Conservation (phyloP, 768 basidiomycete species). For the Mycena albidolilacea region DNA sequence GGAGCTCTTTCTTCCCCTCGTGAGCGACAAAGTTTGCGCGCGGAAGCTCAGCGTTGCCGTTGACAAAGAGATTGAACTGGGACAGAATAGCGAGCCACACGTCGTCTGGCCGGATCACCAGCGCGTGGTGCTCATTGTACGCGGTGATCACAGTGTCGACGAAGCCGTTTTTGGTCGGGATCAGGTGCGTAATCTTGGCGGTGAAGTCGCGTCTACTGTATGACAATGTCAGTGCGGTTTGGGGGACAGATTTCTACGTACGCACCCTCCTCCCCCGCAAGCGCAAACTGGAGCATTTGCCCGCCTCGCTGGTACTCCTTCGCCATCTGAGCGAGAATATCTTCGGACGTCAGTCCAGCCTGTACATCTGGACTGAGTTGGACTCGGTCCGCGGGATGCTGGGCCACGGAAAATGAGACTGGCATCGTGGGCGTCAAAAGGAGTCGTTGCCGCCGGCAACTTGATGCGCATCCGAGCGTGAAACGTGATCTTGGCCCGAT, state of each 20-base stretch:
- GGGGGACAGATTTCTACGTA: not conserved
- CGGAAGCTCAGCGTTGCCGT: constrained; percentile 44
- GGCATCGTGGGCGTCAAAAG: not conserved
- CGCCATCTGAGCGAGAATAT: not conserved
- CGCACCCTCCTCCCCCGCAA: not conserved
- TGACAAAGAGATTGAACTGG: constrained; percentile 12
- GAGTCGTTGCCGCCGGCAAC: too few species aligned
- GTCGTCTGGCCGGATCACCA: not conserved
- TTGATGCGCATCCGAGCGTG: too few species aligned
- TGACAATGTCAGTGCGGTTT: not conserved
- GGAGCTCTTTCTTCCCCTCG: constrained; percentile 42
- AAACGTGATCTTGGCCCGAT: too few species aligned
- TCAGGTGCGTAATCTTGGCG: not conserved
- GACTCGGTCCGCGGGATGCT: not conserved
- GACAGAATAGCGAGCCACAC: constrained; percentile 6
- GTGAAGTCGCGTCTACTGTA: not conserved
- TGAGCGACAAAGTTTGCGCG: constrained; percentile 49
- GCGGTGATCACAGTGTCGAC: not conserved
- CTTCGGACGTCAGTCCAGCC: not conserved
- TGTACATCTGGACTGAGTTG: not conserved
- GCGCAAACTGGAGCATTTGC: not conserved
- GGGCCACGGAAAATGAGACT: not conserved
- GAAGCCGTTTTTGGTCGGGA: not conserved
- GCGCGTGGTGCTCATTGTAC: not conserved
- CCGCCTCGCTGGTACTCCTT: not conserved